phyloP scores from a whole-genome alignment of 176 grass and related monocot genomes.

The Juncus inflexus region DNA sequence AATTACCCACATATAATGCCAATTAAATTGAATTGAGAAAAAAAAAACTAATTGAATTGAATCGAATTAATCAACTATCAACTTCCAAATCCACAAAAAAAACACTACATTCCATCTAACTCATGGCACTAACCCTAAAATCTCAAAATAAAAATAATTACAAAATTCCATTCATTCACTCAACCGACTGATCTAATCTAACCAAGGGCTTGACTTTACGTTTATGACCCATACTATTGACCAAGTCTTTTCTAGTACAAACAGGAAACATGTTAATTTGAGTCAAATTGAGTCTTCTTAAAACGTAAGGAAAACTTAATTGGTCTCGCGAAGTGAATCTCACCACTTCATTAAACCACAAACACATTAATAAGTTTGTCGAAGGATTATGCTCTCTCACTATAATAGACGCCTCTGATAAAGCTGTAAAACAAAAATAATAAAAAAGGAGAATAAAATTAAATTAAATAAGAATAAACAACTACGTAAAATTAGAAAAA shows the following conservation, averaged over 20 bases:
- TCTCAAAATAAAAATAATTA: too few species aligned
- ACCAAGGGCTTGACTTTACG: constrained; percentile 77
- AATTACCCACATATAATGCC: too few species aligned
- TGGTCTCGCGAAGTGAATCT: constrained; percentile 86
- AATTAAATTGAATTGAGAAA: too few species aligned
- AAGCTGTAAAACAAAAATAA: constrained; percentile 51
- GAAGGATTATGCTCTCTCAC: constrained; percentile 66
- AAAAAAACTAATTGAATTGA: too few species aligned
- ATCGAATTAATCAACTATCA: too few species aligned
- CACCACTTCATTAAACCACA: constrained; percentile 91
- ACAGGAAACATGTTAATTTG: constrained; percentile 80
- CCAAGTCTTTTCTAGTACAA: constrained; percentile 72
- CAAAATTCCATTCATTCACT: constrained; percentile 12
- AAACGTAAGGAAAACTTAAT: constrained; percentile 84
- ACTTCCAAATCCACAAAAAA: too few species aligned
- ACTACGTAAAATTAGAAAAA: not conserved
- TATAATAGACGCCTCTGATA: constrained; percentile 82
- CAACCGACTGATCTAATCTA: constrained; percentile 37
- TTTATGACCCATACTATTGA: constrained; percentile 66
- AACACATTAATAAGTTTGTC: constrained; percentile 84
- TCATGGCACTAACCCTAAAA: too few species aligned
- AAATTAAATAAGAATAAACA: constrained; percentile 19
- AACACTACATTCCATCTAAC: too few species aligned
- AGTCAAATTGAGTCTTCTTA: constrained; percentile 42
- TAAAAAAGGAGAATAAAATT: constrained; percentile 6